Evolutionary conservation across 2,329 filamentous ascomycete genomes (phyloP).

Genomic region (Fusarium praegraminearum): DNA sequence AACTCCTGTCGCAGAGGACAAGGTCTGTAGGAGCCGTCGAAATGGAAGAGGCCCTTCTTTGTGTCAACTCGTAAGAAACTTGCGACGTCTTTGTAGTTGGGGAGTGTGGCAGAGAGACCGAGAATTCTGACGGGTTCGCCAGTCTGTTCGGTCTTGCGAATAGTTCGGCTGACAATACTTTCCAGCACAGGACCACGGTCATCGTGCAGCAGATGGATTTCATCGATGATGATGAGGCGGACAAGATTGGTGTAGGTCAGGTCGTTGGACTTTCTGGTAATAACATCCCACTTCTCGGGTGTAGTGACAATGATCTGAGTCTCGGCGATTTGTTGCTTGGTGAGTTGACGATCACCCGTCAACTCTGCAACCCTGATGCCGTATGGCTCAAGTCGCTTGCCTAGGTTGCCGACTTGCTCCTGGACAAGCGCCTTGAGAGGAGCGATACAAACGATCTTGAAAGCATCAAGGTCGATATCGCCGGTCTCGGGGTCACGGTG

Average conservation of each 20-base stretch:
- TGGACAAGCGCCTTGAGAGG: constrained; percentile 95
- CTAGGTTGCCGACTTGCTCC: constrained; percentile 98
- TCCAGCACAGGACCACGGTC: constrained; percentile 96
- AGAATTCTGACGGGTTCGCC: constrained; percentile 92
- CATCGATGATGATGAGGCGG: constrained; percentile 94
- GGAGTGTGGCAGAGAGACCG: constrained; percentile 92
- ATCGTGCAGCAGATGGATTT: constrained; percentile 97
- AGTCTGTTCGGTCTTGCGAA: constrained; percentile 92
- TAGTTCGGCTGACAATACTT: constrained; percentile 95
- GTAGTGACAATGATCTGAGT: constrained; percentile 99
- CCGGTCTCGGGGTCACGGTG: constrained; percentile 88
- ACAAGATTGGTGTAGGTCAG: constrained; percentile 98
- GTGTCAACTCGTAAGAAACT: constrained; percentile 93
- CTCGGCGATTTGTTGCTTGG: constrained; percentile 97
- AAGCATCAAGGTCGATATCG: constrained; percentile 94
- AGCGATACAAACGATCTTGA: constrained; percentile 99
- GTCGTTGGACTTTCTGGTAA: constrained; percentile 97
- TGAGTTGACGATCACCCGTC: constrained; percentile 97
- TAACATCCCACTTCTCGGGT: constrained; percentile 99
- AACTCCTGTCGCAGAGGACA: constrained; percentile 97
- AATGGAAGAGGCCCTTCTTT: constrained; percentile 90
- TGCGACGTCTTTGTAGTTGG: constrained; percentile 96
- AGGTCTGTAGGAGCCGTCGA: constrained; percentile 92
- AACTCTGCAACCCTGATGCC: constrained; percentile 95
- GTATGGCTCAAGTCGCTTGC: constrained; percentile 88